A percentile compares a stretch with the other conserved stretches of the same genome.
Conservation (phyloP, 495 filamentous ascomycete genomes). For the Hypoxylon subgilvum region DNA sequence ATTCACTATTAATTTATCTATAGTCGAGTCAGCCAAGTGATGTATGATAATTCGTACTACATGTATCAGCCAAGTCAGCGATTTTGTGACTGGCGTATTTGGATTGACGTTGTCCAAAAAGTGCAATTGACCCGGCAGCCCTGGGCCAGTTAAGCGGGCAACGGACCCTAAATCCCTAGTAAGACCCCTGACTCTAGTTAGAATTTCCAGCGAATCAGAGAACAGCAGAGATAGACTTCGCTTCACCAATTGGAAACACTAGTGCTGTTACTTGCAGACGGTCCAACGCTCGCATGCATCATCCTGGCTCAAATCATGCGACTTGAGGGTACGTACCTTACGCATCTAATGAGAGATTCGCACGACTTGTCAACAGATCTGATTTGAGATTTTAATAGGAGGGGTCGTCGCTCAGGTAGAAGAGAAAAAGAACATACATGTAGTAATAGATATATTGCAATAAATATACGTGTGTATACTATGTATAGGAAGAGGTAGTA, state of each 20-base stretch:
- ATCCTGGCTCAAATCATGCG: constrained; percentile 21
- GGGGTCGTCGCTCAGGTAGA: background rate
- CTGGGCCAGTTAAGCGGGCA: background rate
- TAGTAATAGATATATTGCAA: background rate
- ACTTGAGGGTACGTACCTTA: constrained; percentile 9
- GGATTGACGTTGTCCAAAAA: constrained; percentile 20
- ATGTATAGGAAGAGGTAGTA: too few relatives aligned
- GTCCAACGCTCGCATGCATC: constrained; percentile 24
- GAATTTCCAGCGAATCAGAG: constrained; percentile 25
- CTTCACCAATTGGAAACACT: constrained; percentile 41
- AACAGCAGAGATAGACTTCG: constrained; percentile 11
- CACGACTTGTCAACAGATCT: constrained; percentile 1
- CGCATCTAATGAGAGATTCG: background rate
- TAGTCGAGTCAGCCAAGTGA: too few relatives aligned
- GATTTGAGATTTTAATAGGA: too few relatives aligned
- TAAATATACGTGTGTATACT: background rate
- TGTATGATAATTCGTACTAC: too few relatives aligned
- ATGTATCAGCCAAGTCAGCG: too few relatives aligned
- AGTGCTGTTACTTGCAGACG: constrained; percentile 35
- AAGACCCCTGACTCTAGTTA: constrained; percentile 12
- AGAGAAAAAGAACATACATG: background rate
- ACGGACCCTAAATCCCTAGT: constrained; percentile 11
- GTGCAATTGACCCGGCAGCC: constrained; percentile 15
- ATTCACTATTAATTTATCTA: too few relatives aligned
- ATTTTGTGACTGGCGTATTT: too few relatives aligned